Evolutionary conservation across 345 rosid species (phyloP), one percentile per base, ranked within the genome.

Genomic region (Leavenworthia alabamica): DNA sequence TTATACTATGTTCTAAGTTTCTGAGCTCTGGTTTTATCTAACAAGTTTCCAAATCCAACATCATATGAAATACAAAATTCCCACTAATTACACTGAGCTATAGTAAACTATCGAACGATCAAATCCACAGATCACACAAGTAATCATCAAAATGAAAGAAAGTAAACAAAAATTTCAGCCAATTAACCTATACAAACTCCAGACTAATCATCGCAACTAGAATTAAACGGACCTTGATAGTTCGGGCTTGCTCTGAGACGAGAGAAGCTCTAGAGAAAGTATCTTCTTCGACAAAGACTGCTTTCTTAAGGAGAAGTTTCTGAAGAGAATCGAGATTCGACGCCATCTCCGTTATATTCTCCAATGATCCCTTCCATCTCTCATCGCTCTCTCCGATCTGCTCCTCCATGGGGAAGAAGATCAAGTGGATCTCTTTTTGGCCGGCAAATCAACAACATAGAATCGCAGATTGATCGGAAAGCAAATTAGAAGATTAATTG

Each of bases 221-320:
- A 5, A 6, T 12, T 12, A n/a, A 55, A 31, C 64, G 27, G 10
- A 87, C 98, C 89, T 92, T 92, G 74, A 92, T 92, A 26, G 93
- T 71, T 62, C 96, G 90, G 27, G 96, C 78, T 77, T 94, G 97
- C 59, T 94, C 92, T 47, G 96, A 85, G 56, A 82, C 82, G 54
- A 94, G 86, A 45, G 97, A 94, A 27, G 96, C 93, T 78, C 82
- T 81, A 59, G 88, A 58, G 68, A 86, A 94, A 36, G 95, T 81
- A 23, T 94, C 96, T 35, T 90, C 95, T 48, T 86, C 95, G 1
- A 94, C 96, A 60, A 90, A 94, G 20, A 94, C 93, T 35, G 99
- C 95, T 79, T 94, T 94, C 72, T 78, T 87, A 33, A 84, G 77
- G 31, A 94, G 90, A 31, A 94, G 73, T 65, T 80, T 90, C 47